Evolutionary conservation across 352 stramenopile species (phyloP).

Genomic region (Globisporangium takayamanum): DNA sequence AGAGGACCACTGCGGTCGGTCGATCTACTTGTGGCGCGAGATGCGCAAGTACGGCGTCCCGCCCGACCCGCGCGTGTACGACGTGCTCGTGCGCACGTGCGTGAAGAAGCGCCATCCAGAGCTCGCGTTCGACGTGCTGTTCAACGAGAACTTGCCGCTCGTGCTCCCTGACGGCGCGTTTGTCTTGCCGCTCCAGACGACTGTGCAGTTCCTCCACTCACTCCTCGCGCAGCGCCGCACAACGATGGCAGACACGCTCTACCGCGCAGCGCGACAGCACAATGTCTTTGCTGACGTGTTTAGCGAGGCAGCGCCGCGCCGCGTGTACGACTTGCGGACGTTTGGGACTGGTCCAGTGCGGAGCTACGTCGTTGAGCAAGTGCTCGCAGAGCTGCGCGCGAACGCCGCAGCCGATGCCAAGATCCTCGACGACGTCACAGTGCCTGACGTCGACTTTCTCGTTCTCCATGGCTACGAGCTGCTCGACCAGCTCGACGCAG

Average conservation of each 20-base stretch:
- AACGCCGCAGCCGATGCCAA: constrained; percentile 23
- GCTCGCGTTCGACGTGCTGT: constrained; percentile 62
- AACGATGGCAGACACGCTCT: constrained; percentile 63
- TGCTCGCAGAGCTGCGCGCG: constrained; percentile 49
- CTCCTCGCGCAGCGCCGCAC: constrained; percentile 55
- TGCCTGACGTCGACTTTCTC: constrained; percentile 65
- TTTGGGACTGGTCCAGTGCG: constrained; percentile 52
- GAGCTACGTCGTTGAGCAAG: constrained; percentile 56
- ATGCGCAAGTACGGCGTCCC: constrained; percentile 67
- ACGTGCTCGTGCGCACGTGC: constrained; percentile 77
- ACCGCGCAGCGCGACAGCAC: constrained; percentile 39
- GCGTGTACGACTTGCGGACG: constrained; percentile 58
- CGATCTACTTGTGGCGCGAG: constrained; percentile 84
- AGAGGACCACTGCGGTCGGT: constrained; percentile 76
- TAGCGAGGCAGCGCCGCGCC: constrained; percentile 27
- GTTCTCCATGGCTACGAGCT: constrained; percentile 70
- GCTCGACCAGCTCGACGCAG: constrained; percentile 69
- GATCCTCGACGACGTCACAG: constrained; percentile 24
- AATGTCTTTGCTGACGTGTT: constrained; percentile 55
- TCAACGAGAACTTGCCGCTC: constrained; percentile 53
- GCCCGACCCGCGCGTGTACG: constrained; percentile 66
- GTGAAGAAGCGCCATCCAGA: constrained; percentile 82
- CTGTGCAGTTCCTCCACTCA: constrained; percentile 60
- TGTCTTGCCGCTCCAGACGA: constrained; percentile 50
- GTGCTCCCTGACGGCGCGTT: constrained; percentile 53